Percentiles rank a stretch among this genome's conserved stretches.
Conservation (phyloP, 2,329 filamentous ascomycete genomes). For the Cephalotrichum gorgonifer region DNA sequence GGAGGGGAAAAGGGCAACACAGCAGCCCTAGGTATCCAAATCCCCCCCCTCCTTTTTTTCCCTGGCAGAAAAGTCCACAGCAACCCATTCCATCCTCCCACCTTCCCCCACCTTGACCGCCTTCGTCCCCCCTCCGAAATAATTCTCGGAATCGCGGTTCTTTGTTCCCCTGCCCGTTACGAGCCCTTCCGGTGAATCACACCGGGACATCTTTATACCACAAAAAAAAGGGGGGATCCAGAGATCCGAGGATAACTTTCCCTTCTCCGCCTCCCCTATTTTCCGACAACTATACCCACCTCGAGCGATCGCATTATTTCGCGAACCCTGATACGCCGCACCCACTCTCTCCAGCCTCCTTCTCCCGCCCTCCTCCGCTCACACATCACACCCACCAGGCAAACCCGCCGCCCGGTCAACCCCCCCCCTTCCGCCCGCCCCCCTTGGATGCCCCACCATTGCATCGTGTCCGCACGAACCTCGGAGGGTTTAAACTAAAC, state of each 20-base stretch:
- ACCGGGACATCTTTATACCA: background rate
- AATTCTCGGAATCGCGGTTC: background rate
- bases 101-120: conserved; percentile 1
- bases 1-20: background rate
- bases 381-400: background rate
- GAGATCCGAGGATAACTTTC: background rate
- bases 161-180: background rate
- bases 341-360: too few species aligned
- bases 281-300: too few species aligned
- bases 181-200: background rate
- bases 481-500: background rate
- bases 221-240: background rate
- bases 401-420: background rate
- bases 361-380: background rate
- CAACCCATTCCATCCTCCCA: background rate
- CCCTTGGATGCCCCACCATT: conserved; percentile 3
- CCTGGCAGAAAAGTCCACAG: conserved; percentile 4
- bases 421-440: background rate
- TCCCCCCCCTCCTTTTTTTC: background rate
- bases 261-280: background rate
- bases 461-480: conserved; percentile 3
- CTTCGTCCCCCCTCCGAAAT: conserved; percentile 4
- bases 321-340: too few species aligned
- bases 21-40: background rate
- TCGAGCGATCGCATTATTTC: too few species aligned